A percentile compares a stretch with the other conserved stretches of the same genome.
Evolutionary conservation across 2,329 filamentous ascomycete genomes (phyloP).

Genomic region (Pseudocercospora fuligena): DNA sequence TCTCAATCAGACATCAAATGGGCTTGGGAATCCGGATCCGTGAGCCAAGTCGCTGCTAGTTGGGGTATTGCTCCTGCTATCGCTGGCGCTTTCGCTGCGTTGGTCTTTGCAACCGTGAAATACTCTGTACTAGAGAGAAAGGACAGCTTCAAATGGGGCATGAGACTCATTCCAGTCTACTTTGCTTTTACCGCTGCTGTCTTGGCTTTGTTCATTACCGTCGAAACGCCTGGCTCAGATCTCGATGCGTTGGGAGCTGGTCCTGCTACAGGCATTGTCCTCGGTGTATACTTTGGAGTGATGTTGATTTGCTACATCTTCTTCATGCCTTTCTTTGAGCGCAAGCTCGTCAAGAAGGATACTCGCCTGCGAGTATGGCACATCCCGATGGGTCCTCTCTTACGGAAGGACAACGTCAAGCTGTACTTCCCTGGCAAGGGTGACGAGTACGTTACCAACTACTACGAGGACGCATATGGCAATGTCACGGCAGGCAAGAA

Average conservation of each 20-base stretch:
- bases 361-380: slow-evolving; percentile 63
- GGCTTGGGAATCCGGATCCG: slow-evolving; percentile 62
- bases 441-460: slow-evolving; percentile 29
- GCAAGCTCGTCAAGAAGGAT: slow-evolving; percentile 64
- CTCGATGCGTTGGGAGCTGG: slow-evolving; percentile 49
- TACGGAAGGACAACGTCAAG: slow-evolving; percentile 27
- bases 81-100: slow-evolving; percentile 51
- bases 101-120: slow-evolving; percentile 55
- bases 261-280: slow-evolving; percentile 58
- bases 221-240: slow-evolving; percentile 51
- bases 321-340: slow-evolving; percentile 64
- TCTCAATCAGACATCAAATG: slow-evolving; percentile 40
- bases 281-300: slow-evolving; percentile 58
- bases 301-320: slow-evolving; percentile 57
- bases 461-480: slow-evolving; percentile 29
- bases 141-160: slow-evolving; percentile 54
- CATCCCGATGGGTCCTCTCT: slow-evolving; percentile 54
- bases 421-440: slow-evolving; percentile 29
- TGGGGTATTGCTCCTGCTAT: slow-evolving; percentile 52
- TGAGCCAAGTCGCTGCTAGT: slow-evolving; percentile 64
- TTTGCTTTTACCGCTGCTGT: slow-evolving; percentile 52
- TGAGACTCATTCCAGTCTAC: slow-evolving; percentile 55
- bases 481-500: slow-evolving; percentile 18
- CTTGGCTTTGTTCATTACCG: slow-evolving; percentile 62
- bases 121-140: slow-evolving; percentile 53